A percentile compares a stretch with the other conserved stretches of the same genome.
These are phyloP conservation scores for Chrysosporium keratinophilum DNA, from an alignment of 2,329 filamentous ascomycete genomes.

Conservation along the genomic window DNA sequence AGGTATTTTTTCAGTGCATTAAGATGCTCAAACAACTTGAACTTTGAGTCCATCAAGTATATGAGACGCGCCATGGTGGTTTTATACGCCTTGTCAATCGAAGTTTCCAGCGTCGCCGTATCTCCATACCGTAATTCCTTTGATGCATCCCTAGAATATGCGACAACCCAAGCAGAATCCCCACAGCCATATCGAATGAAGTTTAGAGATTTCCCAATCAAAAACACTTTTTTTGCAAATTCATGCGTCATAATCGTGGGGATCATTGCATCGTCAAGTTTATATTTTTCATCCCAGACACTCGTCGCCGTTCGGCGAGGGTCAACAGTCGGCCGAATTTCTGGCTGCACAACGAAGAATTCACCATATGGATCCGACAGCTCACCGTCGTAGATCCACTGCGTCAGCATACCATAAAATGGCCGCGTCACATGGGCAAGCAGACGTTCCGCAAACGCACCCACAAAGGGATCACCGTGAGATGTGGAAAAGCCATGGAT, in stretches of 20 bases:
- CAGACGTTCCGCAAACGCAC: conserved; percentile 81
- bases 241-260: conserved; percentile 87
- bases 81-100: conserved; percentile 95
- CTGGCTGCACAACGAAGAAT: conserved; percentile 87
- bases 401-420: conserved; percentile 90
- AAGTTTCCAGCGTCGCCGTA: conserved; percentile 78
- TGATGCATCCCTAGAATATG: conserved; percentile 84
- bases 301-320: conserved; percentile 56
- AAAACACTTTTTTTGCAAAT: conserved; percentile 90
- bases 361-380: conserved; percentile 91
- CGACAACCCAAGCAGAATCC: conserved; percentile 89
- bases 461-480: conserved; percentile 90
- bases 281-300: conserved; percentile 97
- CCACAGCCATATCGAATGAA: conserved; percentile 94
- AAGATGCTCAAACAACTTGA: conserved; percentile 86
- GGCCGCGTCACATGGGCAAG: conserved; percentile 79
- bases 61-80: conserved; percentile 94
- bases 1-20: conserved; percentile 90
- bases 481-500: conserved; percentile 90
- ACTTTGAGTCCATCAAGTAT: conserved; percentile 87
- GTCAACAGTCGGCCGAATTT: conserved; percentile 42
- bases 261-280: conserved; percentile 72
- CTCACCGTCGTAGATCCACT: conserved; percentile 98
- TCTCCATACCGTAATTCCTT: conserved; percentile 89
- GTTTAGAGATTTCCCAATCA: conserved; percentile 96